phyloP scores from a whole-genome alignment of 352 stramenopile species.

The Nothophytophthora sp. region DNA sequence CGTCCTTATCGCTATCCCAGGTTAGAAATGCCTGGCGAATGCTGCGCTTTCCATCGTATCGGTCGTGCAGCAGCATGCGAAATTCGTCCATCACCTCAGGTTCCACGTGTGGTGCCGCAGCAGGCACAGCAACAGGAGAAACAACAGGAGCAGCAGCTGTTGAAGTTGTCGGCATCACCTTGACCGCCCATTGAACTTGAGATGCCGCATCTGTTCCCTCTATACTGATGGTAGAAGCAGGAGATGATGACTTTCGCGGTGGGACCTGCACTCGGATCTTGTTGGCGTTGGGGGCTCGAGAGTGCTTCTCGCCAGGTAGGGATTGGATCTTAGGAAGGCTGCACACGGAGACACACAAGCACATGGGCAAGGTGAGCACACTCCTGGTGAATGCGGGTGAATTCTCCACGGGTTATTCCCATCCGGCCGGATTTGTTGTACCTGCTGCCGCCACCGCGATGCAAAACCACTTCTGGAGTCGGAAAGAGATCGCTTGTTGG shows the following conservation, averaged over 20 bases:
- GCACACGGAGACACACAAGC: too few species aligned
- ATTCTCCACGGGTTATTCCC: too few species aligned
- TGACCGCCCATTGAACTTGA: constrained; percentile 47
- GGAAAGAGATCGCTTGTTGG: not conserved
- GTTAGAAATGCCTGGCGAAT: constrained; percentile 55
- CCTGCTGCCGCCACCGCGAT: constrained; percentile 4
- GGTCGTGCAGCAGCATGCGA: constrained; percentile 43
- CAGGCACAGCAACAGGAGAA: not conserved
- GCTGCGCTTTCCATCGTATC: constrained; percentile 60
- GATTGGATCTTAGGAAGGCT: constrained; percentile 17
- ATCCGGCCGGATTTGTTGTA: not conserved
- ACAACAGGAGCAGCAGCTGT: not conserved
- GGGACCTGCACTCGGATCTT: not conserved
- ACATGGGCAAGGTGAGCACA: too few species aligned
- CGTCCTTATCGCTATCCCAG: constrained; percentile 64
- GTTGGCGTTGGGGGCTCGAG: not conserved
- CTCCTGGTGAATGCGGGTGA: too few species aligned
- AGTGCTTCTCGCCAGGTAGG: not conserved
- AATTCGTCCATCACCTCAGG: constrained; percentile 33
- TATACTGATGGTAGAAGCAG: not conserved
- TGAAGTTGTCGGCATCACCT: constrained; percentile 3
- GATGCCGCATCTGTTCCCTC: constrained; percentile 6
- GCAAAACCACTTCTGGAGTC: not conserved
- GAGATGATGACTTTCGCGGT: not conserved
- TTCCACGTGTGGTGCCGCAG: not conserved